Base-by-base conservation (phyloP, 768 basidiomycete species). In the Tulasnella sp. region DNA sequence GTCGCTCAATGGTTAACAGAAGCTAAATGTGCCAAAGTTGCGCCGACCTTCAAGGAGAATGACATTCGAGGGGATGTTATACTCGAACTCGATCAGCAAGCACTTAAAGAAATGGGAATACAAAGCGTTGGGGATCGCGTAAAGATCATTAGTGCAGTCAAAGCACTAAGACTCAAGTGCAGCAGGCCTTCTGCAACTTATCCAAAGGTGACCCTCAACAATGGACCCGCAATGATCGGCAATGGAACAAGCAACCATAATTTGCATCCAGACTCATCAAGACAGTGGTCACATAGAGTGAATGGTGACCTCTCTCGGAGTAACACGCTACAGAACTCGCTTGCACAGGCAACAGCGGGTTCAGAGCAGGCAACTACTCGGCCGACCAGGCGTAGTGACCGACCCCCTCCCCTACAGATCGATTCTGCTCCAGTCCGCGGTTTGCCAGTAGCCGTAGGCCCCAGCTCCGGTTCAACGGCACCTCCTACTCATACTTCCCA, bases 41-140 rank as follows among this genome's bases (percentile, higher is more conserved):
- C 80, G 8, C 65, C 70, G 6, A 70, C 73, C 0, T 99, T 99
- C 69, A 75, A 72, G 42, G 71, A 74, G 3, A 85, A 93, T 67
- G 93, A 99, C 62, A 93, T 99, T 59, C 69, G 88, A 45, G 91
- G 93, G 4, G 83, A 88, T 61, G 80, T 99, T 19, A 67, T 99
- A 15, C 72, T 96, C 44, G 95, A 99, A 56, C 69, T 98, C 39
- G 93, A 98, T 61, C 86, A 91, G 64, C 65, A 69, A 5, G 82
- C 79, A 2, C 68, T 99, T 44, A 87, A 81, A 62, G 95, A 99
- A 66, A 86, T 98, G 78, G 84, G 84, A 12, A 76, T 99, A 25
- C 59, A 71, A 28, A 88, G 83, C 65, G 82, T 99, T 35, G 95
- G 95, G 9, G 95, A 99, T 65, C 71, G 92, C 43, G 77, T 96